Evolutionary conservation across 805 yeast genomes (phyloP), one percentile per base, ranked within the genome.

Genomic region (Starmerella khaoyaiensis): DNA sequence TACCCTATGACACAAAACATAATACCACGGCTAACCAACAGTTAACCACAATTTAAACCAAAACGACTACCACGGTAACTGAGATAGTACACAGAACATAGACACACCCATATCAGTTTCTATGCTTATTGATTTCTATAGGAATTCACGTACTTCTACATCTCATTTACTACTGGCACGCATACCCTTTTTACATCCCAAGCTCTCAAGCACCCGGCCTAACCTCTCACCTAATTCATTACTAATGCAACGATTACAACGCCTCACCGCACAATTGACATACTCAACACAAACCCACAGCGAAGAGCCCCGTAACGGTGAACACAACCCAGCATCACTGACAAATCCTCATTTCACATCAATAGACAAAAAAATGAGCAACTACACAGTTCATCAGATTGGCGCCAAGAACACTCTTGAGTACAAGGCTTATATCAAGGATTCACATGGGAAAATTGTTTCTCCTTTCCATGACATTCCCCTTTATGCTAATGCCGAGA

Each of bases 401-500:
- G 98, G 94, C 57, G 93, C 96, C 51, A 83, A 90, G 59, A 76
- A 86, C 81, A 79, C 97, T 47, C 72, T 83, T 54, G 97, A 87
- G 56, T 80, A 76, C 81, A 81, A 76, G 63, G 87, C 81, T 52
- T 90, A 57, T 76, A 67, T 87, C 51, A 95, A 86, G 69, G 66
- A 84, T 62, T 84, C 83, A 60, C 12, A 23, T 23, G 97, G 97
- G 42, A 79, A 83, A 67, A 83, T 86, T 52, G 74, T 90, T 47
- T 86, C 96, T 47, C 81, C 97, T 38, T 84, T 87, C 82, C 98
- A 90, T 59, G 93, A 79, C 58, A 74, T 80, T 48, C 90, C 93
- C 47, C 71, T 90, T 60, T 86, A 77, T 56, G 96, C 97, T 54
- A 90, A 87, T 64, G 81, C 83, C 60, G 86, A 81, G 58, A 79